These are phyloP conservation scores for Penicillium pancosmium DNA, from an alignment of 495 filamentous ascomycete genomes.

Conservation along the genomic window DNA sequence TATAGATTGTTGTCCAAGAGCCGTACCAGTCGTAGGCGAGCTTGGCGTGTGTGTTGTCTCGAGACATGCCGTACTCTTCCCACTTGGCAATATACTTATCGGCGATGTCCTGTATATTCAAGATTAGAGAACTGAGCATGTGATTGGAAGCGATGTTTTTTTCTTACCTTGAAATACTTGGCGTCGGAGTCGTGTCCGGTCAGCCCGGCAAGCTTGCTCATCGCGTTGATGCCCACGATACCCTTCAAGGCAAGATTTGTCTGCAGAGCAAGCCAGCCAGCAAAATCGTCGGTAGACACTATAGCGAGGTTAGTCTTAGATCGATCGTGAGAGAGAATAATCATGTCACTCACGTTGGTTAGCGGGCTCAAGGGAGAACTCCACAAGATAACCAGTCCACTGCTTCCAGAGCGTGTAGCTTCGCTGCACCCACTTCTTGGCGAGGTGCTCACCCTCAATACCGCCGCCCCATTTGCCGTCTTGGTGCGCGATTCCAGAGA, in stretches of 20 bases:
- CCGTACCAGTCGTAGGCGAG: conserved; percentile 94
- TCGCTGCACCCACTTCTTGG: conserved; percentile 58
- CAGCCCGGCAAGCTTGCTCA: conserved; percentile 79
- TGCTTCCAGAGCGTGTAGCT: conserved; percentile 86
- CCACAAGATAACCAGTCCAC: conserved; percentile 89
- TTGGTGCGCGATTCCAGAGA: conserved; percentile 48
- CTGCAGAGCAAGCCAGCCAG: conserved; percentile 88
- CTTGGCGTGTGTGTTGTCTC: conserved; percentile 84
- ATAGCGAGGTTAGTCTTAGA: conserved; percentile 5
- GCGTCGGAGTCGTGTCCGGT: conserved; percentile 68
- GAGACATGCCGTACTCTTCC: conserved; percentile 77
- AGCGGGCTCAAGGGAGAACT: conserved; percentile 81
- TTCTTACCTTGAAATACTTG: conserved; percentile 61
- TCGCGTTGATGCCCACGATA: conserved; percentile 91
- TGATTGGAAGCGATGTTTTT: background rate
- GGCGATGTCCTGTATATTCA: conserved; percentile 57
- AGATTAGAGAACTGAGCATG: background rate
- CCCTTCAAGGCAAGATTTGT: conserved; percentile 94
- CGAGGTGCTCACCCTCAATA: conserved; percentile 47
- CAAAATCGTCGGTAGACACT: conserved; percentile 93
- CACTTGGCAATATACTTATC: conserved; percentile 80
- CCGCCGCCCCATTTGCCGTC: conserved; percentile 58
- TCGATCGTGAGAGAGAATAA: background rate
- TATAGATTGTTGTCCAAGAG: conserved; percentile 94
- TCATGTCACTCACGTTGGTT: conserved; percentile 66